Percentiles rank a stretch among this genome's conserved stretches.
Conservation (phyloP, 1,284 basidiomycete genomes). For the Caloboletus inedulis region DNA sequence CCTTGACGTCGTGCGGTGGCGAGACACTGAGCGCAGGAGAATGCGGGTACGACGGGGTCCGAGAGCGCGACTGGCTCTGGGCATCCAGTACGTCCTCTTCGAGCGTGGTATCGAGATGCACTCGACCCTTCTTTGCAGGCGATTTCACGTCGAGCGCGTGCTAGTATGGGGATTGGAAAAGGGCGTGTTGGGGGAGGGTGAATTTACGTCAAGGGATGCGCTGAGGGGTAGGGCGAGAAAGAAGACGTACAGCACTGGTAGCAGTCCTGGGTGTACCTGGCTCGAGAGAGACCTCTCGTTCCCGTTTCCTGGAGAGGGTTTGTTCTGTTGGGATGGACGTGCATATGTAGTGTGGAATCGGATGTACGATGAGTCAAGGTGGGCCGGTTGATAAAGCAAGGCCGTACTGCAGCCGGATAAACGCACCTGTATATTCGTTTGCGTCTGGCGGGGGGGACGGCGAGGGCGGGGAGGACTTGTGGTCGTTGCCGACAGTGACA, state of each 20-base stretch:
- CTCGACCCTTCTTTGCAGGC: conserved; percentile 71
- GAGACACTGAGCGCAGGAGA: conserved; percentile 51
- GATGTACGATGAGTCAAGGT: conserved; percentile 24
- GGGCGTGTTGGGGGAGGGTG: conserved; percentile 11
- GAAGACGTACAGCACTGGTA: conserved; percentile 32
- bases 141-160: conserved; percentile 50
- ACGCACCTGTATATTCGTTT: conserved; percentile 32
- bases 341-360: conserved; percentile 16
- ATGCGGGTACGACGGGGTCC: conserved; percentile 40
- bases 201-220: conserved; percentile 32
- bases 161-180: conserved; percentile 34
- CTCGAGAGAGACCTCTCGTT: conserved; percentile 71
- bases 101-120: conserved; percentile 54
- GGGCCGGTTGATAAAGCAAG: conserved; percentile 29
- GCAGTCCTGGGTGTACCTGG: conserved; percentile 53
- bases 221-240: conserved; percentile 7
- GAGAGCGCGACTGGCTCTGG: conserved; percentile 34
- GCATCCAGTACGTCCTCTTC: conserved; percentile 50
- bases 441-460: conserved; percentile 32
- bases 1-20: conserved; percentile 68
- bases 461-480: conserved; percentile 27
- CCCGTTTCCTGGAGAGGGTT: conserved; percentile 52
- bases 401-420: conserved; percentile 25
- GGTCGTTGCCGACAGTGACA: conserved; percentile 11
- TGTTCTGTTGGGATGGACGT: conserved; percentile 30